Conservation (phyloP, 2,329 filamentous ascomycete genomes). For the Calonectria fujianensis region DNA sequence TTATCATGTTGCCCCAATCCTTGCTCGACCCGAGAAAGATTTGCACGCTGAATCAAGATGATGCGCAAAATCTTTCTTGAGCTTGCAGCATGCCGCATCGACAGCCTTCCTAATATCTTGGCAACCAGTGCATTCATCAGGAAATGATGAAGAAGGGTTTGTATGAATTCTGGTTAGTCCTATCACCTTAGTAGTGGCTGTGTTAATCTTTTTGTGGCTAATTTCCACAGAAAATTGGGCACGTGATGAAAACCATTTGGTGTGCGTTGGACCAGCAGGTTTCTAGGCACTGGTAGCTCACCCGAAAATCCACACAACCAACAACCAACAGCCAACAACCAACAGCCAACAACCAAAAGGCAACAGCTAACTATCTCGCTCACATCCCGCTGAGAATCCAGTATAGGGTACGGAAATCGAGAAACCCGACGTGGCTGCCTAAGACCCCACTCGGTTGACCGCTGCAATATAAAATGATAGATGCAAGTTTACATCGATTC, state of each 20-base stretch:
- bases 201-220: background rate
- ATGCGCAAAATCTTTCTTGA: constrained; percentile 18
- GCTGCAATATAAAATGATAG: background rate
- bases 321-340: background rate
- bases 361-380: background rate
- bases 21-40: background rate
- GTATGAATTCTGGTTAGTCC: too few species aligned
- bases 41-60: constrained; percentile 34
- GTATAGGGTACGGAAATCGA: background rate
- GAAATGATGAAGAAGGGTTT: too few species aligned
- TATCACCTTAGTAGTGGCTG: background rate
- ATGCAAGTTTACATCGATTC: background rate
- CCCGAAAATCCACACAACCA: background rate
- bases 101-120: background rate
- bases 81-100: constrained; percentile 23
- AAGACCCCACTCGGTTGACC: background rate
- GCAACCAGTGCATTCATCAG: background rate
- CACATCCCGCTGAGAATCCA: background rate
- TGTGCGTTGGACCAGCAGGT: background rate
- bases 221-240: background rate
- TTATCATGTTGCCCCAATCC: constrained; percentile 29
- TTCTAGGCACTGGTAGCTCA: background rate
- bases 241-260: background rate
- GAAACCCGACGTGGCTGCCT: background rate
- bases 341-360: too few species aligned